Base-by-base conservation (phyloP, 352 stramenopile genomes). In the Pythium phragmitis region DNA sequence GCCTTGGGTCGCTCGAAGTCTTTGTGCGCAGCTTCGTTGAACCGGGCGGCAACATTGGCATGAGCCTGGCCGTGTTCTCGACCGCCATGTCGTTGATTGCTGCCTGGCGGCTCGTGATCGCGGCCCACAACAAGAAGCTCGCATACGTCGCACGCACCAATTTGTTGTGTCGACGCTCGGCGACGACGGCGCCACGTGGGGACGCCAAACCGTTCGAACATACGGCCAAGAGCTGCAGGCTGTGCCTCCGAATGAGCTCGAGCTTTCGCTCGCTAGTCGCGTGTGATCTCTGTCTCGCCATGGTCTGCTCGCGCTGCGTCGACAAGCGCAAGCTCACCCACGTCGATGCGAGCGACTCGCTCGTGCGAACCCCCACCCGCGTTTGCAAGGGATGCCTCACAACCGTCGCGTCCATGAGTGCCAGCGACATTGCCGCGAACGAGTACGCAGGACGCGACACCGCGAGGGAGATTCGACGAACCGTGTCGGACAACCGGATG, bases 11-110 rank as follows among this genome's bases (percentile, higher is more conserved):
- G 0, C 65, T 87, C 11, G 77, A 84, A 19, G 70, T 77, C 47
- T 87, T 79, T 46, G 72, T 84, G 54, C 74, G 76, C 6, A 69
- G 70, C 12, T 80, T 73, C 36, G 73, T 87, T 23, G 74, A 84
- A 64, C 37, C 70, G 56, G 42, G 72, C 50, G 43, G 63, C 62
- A 63, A 72, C 12, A 17, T 58, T 16, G 26, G 16, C 7, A 26
- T n/a, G 13, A 42, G 17, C 7, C 12, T 65, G 17, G 58, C 58
- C 4, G 30, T 53, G 7, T 58, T 51, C 6, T 21, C 26, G 21
- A 26, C 48, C n/a, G 48, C 17, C 28, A 65, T 48, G 19, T 49
- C 36, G 8, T 39, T 65, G 13, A 52, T 65, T 17, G 19, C 58
- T 16, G 33, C 34, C 6, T 58, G 49, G 48, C 47, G 58, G 14